Base-by-base conservation (phyloP, 2,329 filamentous ascomycete species). In the Gremmenia infestans region DNA sequence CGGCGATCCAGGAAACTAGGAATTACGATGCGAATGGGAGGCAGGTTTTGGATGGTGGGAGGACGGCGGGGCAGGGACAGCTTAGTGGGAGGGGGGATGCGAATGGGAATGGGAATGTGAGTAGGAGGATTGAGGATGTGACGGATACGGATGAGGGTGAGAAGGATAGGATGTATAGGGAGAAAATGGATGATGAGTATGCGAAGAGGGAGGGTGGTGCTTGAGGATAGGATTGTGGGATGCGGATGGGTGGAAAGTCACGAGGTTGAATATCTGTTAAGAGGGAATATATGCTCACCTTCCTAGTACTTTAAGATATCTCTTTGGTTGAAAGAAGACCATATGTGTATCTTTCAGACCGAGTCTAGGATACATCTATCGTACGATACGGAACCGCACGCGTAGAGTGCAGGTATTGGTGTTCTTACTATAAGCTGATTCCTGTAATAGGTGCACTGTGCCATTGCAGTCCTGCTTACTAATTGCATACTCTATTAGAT, bases 111-210 rank as follows among this genome's bases (percentile, higher is more conserved):
- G 28, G 25, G 28, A 23, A 36, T 14, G 47, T 40, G n/a, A 25
- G 17, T 17, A 43, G 39, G 48, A 46, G 28, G 35, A 55, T 55
- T n/a, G 53, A 55, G 42, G 48, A 50, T 51, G 48, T 55, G 25
- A 22, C 19, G 19, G 19, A 22, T 22, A 50, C 12, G 22, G 48
- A 55, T 25, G 25, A 42, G 25, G 12, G 15, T 17, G 47, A 47
- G n/a, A 25, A 37, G 6, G 51, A 53, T 19, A 23, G 39, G 23
- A 9, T 22, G 37, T 28, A 50, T 32, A 37, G 48, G 19, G 48
- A 50, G n/a, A 50, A 17, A 22, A 50, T 50, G 48, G 35, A 40
- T 17, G 35, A 50, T 22, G 48, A 50, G 22, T 50, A 50, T 50
- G 48, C 28, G 17, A 40, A 50, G 35, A 50, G 48, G 19, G 48